Conservation (phyloP, 345 rosid genomes). For the Populus davidiana region DNA sequence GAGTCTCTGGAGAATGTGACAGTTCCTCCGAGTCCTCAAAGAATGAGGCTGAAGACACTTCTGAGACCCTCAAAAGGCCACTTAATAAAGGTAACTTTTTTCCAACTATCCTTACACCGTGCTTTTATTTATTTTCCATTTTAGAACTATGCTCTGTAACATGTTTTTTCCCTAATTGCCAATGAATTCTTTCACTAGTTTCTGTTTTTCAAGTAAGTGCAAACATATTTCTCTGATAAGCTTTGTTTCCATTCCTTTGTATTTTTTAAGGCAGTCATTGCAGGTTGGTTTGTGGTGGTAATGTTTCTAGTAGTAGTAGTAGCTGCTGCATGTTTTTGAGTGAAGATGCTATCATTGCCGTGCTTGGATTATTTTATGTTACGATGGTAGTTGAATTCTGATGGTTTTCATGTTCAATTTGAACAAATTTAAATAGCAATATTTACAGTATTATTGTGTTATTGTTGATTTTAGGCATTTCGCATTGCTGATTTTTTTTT, state of each 20-base stretch:
- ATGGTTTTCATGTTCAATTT: background rate
- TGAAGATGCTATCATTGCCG: background rate
- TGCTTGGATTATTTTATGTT: background rate
- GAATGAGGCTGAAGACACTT: constrained; percentile 49
- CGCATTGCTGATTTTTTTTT: background rate
- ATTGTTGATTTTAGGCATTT: background rate
- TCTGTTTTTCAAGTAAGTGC: background rate
- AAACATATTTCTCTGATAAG: background rate
- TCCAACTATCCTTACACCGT: background rate
- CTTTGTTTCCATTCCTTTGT: background rate
- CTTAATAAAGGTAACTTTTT: constrained; percentile 64
- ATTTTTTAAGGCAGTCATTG: background rate
- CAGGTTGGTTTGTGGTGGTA: background rate
- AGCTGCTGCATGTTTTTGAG: background rate
- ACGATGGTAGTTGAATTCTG: background rate
- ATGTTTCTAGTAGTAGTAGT: background rate
- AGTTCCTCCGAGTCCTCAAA: constrained; percentile 45
- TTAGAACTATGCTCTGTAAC: background rate
- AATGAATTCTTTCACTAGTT: background rate
- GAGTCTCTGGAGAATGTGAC: constrained; percentile 62
- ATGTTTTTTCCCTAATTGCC: background rate
- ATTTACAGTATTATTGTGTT: background rate
- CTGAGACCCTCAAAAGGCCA: constrained; percentile 50
- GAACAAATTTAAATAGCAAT: background rate
- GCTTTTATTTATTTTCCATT: background rate